Evolutionary conservation across 2,329 filamentous ascomycete species (phyloP), one percentile per base, ranked within the genome.

Genomic region (Talaromyces sp.): DNA sequence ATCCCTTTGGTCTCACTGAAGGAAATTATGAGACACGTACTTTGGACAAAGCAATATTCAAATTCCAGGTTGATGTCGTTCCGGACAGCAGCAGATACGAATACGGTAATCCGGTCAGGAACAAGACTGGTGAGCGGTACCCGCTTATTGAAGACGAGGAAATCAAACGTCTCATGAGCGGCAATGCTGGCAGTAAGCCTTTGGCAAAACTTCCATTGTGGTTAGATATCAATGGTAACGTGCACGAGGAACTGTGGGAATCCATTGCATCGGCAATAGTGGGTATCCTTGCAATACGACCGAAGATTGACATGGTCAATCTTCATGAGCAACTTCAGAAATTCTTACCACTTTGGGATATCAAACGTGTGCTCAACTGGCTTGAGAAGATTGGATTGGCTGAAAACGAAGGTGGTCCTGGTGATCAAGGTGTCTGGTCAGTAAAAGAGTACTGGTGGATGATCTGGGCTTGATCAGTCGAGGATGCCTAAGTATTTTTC

Each of bases 1-100:
- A 78, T 52, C 77, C 77, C 64, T 82, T 77, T 64, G 81, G 81
- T 9, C 71, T 82, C 4, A 78, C 76, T 9, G 77, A 80, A 8
- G 75, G 76, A 8, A 76, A 76, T 11, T 83, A 83, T 60, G 69
- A 79, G 48, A 81, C 80, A 0, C 71, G 79, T 14, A 70, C 75
- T 40, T 78, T 83, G 68, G 77, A 82, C 64, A 80, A 78, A 64
- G 67, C 66, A 5, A 71, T 73, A 18, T 69, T 82, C 16, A 72
- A 73, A 12, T 83, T 82, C 63, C 66, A 71, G 1, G 67, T 82
- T 14, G 73, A 81, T 18, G 66, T 81, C 14, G 65, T 65, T 8
- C 76, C 78, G 0, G 70, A 71, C 25, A 52, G 68, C 5, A 68
- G 63, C 0, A 66, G 63, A 3, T 83, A 82, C 65, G 58, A 74